These are phyloP conservation scores for Chaetomium globosum DNA, from an alignment of 2,329 filamentous ascomycete genomes.

Conservation along the genomic window DNA sequence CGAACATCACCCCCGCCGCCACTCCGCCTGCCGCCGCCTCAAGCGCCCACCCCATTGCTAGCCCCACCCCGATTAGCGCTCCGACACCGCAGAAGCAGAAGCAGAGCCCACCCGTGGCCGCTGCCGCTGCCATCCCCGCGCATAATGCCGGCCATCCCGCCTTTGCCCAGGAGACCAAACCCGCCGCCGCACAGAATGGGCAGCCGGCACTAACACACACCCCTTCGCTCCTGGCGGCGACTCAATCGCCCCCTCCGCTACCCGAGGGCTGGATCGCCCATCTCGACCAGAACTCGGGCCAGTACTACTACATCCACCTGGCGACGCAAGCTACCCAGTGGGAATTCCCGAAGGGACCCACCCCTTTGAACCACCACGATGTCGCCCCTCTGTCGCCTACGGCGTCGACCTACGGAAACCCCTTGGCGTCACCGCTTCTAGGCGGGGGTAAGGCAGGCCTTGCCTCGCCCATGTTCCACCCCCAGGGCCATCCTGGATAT, in stretches of 20 bases:
- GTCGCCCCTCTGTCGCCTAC: constrained; percentile 81
- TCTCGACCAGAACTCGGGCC: constrained; percentile 89
- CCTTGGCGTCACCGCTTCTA: constrained; percentile 68
- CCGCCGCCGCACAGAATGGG: constrained; percentile 48
- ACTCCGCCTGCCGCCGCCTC: constrained; percentile 12
- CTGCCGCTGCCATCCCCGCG: constrained; percentile 30
- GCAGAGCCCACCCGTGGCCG: constrained; percentile 28
- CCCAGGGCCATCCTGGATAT: constrained; percentile 75
- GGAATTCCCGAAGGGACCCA: constrained; percentile 97
- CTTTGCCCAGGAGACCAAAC: constrained; percentile 80
- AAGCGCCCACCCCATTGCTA: constrained; percentile 22
- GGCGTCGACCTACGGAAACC: constrained; percentile 74
- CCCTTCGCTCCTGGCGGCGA: constrained; percentile 56
- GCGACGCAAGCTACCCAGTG: constrained; percentile 95
- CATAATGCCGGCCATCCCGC: constrained; percentile 49
- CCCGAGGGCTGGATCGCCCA: constrained; percentile 99
- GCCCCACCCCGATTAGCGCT: constrained; percentile 22
- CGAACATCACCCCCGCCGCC: constrained; percentile 22
- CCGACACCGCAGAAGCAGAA: constrained; percentile 32
- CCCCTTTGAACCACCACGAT: constrained; percentile 81
- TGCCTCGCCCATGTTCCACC: constrained; percentile 79
- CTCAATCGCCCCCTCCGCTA: constrained; percentile 84
- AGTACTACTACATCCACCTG: constrained; percentile 98
- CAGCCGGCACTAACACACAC: constrained; percentile 52
- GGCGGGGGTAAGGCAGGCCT: constrained; percentile 68